phyloP scores from a whole-genome alignment of 1,284 basidiomycete species.

The Exobasidium cylindrosporum region DNA sequence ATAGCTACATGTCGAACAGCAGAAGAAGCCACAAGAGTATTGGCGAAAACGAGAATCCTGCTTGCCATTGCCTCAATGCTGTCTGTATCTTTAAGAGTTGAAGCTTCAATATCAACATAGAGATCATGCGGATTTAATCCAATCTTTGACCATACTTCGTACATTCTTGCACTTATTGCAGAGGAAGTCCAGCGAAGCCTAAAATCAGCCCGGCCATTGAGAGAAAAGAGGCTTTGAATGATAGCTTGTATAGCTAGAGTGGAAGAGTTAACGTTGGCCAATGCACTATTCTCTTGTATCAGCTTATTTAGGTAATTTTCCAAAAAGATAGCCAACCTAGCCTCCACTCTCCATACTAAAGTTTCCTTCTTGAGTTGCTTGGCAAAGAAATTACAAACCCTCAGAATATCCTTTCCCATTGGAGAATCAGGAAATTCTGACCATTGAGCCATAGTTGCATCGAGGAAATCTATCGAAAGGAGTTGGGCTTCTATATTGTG shows the following conservation, averaged over 20 bases:
- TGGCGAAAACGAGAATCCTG: constrained; percentile 73
- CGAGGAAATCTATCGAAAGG: constrained; percentile 65
- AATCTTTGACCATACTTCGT: constrained; percentile 22
- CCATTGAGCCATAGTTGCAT: constrained; percentile 69
- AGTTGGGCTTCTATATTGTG: constrained; percentile 63
- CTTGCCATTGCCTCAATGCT: constrained; percentile 77
- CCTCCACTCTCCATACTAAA: neutral
- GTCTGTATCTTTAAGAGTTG: constrained; percentile 24
- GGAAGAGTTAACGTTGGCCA: constrained; percentile 8
- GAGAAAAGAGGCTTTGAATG: constrained; percentile 18
- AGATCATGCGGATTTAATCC: constrained; percentile 22
- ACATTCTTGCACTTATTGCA: constrained; percentile 65
- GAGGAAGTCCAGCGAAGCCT: constrained; percentile 78
- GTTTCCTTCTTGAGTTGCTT: constrained; percentile 1
- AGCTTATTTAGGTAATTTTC: neutral
- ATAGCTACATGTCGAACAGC: constrained; percentile 78
- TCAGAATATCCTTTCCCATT: neutral
- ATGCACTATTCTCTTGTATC: neutral
- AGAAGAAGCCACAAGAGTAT: constrained; percentile 78
- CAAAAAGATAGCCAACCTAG: neutral
- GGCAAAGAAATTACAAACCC: constrained; percentile 11
- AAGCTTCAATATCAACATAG: constrained; percentile 23
- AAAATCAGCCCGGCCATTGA: constrained; percentile 68
- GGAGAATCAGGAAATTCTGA: constrained; percentile 49
- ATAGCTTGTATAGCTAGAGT: constrained; percentile 10